A percentile compares a stretch with the other conserved stretches of the same genome.
These are phyloP conservation scores for Aspergillus heteromorphus DNA, from an alignment of 495 filamentous ascomycete species.

Conservation along the genomic window DNA sequence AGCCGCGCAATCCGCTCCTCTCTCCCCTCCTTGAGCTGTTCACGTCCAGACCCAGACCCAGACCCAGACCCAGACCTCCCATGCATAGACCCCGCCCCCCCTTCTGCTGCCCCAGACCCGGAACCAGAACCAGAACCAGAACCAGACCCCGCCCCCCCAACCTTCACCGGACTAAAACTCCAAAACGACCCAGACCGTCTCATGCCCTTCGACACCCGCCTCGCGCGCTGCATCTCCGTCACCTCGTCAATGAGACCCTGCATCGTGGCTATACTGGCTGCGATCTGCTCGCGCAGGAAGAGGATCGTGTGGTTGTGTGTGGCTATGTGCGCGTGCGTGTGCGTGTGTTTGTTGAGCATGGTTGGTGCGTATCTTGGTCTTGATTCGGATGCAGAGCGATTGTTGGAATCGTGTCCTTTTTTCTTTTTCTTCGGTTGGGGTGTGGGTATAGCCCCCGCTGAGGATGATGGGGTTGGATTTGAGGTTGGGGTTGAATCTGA, in stretches of 20 bases:
- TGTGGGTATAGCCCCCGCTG: no score
- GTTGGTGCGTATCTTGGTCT: background rate
- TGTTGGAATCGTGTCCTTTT: background rate
- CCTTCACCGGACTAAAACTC: constrained; percentile 30
- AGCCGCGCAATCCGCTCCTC: constrained; percentile 32
- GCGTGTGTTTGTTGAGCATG: no score
- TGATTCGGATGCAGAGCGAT: background rate
- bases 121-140: no score
- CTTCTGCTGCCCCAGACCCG: background rate
- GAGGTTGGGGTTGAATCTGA: no score
- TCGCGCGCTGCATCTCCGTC: constrained; percentile 21
- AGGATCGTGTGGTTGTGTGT: constrained; percentile 22
- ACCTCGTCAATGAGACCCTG: constrained; percentile 20
- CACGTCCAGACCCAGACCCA: background rate
- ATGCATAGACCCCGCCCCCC: constrained; percentile 35
- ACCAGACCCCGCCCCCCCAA: no score
- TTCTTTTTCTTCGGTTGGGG: background rate
- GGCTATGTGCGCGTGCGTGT: no score
- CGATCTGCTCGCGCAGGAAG: constrained; percentile 24
- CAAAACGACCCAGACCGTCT: constrained; percentile 34
- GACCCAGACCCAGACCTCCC: no score
- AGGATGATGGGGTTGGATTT: background rate
- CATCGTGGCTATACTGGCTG: constrained; percentile 18
- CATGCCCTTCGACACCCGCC: constrained; percentile 17
- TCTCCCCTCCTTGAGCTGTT: constrained; percentile 24